A percentile compares a stretch with the other conserved stretches of the same genome.
phyloP scores from a whole-genome alignment of 2,329 filamentous ascomycete genomes.

The Magnaporthiopsis rhizophila region DNA sequence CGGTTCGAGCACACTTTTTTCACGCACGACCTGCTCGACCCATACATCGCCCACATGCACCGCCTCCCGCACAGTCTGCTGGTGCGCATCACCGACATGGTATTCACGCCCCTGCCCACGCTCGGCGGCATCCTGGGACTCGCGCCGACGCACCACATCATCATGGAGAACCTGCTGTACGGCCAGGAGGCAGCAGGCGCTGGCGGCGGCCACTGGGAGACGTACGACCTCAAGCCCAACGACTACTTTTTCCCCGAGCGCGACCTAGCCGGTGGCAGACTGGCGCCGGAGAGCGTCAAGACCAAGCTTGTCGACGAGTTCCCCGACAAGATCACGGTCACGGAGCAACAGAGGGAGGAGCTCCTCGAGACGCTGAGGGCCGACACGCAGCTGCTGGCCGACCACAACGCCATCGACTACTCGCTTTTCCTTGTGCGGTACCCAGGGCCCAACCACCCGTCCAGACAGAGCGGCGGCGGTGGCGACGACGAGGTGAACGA shows the following conservation, averaged over 20 bases:
- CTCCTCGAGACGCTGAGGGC: conserved; percentile 47
- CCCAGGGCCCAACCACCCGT: neutral
- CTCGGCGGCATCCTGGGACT: conserved; percentile 52
- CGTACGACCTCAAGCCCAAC: conserved; percentile 66
- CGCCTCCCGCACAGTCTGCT: conserved; percentile 52
- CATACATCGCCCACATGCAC: conserved; percentile 58
- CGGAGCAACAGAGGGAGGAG: conserved; percentile 42
- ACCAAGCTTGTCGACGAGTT: conserved; percentile 60
- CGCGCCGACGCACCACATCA: conserved; percentile 62
- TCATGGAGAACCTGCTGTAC: conserved; percentile 69
- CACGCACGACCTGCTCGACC: conserved; percentile 53
- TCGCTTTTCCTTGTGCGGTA: conserved; percentile 61
- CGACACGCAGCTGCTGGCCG: conserved; percentile 56
- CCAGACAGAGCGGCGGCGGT: conserved; percentile 12
- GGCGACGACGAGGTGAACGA: conserved; percentile 13
- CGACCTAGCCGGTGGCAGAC: conserved; percentile 55
- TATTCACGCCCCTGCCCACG: conserved; percentile 45
- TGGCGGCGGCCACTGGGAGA: conserved; percentile 47
- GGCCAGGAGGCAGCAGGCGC: conserved; percentile 30
- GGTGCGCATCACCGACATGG: conserved; percentile 64
- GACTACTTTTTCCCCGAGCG: conserved; percentile 71
- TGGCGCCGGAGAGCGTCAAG: conserved; percentile 58
- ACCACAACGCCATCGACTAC: conserved; percentile 64
- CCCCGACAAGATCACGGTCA: conserved; percentile 54
- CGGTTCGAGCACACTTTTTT: conserved; percentile 66